Base-by-base conservation (phyloP, 352 stramenopile genomes). In the Phytophthora fragariaefolia region DNA sequence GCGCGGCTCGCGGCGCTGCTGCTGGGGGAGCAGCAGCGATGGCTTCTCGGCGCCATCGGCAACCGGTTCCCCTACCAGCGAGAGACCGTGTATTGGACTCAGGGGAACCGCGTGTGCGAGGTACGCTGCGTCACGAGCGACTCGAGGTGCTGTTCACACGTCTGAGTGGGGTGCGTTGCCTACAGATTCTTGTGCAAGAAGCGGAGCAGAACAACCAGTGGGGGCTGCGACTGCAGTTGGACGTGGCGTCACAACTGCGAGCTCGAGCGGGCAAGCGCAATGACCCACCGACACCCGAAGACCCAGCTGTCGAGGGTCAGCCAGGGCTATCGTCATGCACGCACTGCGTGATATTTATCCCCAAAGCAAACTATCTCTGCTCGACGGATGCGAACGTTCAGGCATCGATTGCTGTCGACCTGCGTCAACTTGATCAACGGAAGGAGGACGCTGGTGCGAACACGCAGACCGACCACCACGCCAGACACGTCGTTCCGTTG, bases 221-320 rank as follows among this genome's bases (percentile, higher is more conserved):
- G 80, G 80, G 80, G 9, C 20, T 88, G 1, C 53, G 73, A 2
- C 15, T 84, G 2, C 27, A 58, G 30, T 50, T 79, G 27, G 28
- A 68, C 23, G 32, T 63, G 24, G 59, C 22, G n/a, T 66, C 49
- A 23, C 32, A 57, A 23, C 36, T 66, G 23, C 28, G 27, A 55
- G 22, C 52, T 6, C 32, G 28, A 42, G 6, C 45, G 54, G 15
- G 43, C 24, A 46, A 66, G 0, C 49, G 56, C 6, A 48, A 15
- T 4, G 18, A 59, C 17, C 20, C 26, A 6, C 20, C 28, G 0
- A 40, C 8, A 30, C 8, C 8, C 7, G 32, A 20, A 43, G 18
- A 59, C 10, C 2, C 38, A 3, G 15, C 17, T 24, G 38, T 24
- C 6, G 40, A 42, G 23, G n/a, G n/a, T n/a, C n/a, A 60, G 3